Base-by-base conservation (phyloP, 345 rosid species). In the Citrus cavaleriei region DNA sequence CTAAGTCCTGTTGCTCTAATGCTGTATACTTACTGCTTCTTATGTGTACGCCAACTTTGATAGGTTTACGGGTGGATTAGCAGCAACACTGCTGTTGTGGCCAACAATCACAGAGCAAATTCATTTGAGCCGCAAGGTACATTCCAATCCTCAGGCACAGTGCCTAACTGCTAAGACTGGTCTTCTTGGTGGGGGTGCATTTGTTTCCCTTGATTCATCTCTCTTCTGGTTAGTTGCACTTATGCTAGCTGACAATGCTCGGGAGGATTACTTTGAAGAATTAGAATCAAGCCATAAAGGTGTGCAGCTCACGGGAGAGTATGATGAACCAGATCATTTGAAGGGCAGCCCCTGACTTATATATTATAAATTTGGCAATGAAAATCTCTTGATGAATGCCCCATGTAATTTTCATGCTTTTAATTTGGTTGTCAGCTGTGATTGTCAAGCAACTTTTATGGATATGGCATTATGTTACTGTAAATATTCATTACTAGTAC, bases 121-220 rank as follows among this genome's bases (percentile, higher is more conserved):
- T 70, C 97, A 91, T 88, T 81, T 85, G 87, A 78, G 77, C 16
- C 84, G 86, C 62, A 92, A 89, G 25, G 89, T 94, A 21, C 93
- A 94, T 77, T 82, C 57, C 46, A 85, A 87, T 80, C 74, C 82
- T 10, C 70, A 83, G 55, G 83, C 89, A 13, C 78, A n/a, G 8
- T 94, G 98, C 88, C 93, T 90, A 34, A 92, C 98, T 0, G 98
- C 98, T 27, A 94, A 92, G 84, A 90, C 97, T 27, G 97, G 97
- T 64, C 84, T 92, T 65, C 87, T 94, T 5, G 97, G 97, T 49
- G 98, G 98, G 2, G 94, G 94, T 32, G 97, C 98, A 7, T 92
- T 92, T 80, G 85, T 91, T 25, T 94, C 97, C 16, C 90, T 92
- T 21, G 94, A 92, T 80, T 88, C 97, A 14, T 83, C 93, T 57